These are phyloP conservation scores for Pseudogymnoascus sp. DNA, from an alignment of 2,329 filamentous ascomycete genomes.

Conservation along the genomic window DNA sequence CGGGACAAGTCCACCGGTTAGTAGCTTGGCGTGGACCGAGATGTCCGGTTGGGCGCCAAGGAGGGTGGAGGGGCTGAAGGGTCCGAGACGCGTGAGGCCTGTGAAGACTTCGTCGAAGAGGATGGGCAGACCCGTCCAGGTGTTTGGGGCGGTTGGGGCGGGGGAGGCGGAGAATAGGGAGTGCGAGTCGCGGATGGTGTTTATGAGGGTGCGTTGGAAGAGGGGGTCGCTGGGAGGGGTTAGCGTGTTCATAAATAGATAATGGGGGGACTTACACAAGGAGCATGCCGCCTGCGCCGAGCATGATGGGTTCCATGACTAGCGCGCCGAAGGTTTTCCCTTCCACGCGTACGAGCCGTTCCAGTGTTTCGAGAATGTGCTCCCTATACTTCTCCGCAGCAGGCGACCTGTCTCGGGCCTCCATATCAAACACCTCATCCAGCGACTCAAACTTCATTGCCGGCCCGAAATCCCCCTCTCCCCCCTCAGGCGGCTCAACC, in stretches of 20 bases:
- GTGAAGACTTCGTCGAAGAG: constrained; percentile 87
- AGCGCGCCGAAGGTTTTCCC: constrained; percentile 68
- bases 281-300: constrained; percentile 79
- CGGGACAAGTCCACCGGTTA: constrained; percentile 74
- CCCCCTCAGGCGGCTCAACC: constrained; percentile 32
- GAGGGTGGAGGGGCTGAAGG: constrained; percentile 63
- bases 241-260: not conserved
- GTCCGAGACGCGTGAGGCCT: constrained; percentile 73
- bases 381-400: constrained; percentile 47
- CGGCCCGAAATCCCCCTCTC: constrained; percentile 16
- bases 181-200: constrained; percentile 54
- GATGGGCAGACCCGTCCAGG: constrained; percentile 70
- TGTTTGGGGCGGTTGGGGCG: constrained; percentile 16
- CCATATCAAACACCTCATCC: constrained; percentile 53
- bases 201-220: constrained; percentile 66
- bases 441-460: constrained; percentile 33
- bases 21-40: constrained; percentile 72
- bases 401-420: constrained; percentile 38
- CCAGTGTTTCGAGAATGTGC: constrained; percentile 51
- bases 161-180: constrained; percentile 42
- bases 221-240: constrained; percentile 59
- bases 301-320: constrained; percentile 71
- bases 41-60: constrained; percentile 65
- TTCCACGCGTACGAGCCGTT: constrained; percentile 43
- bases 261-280: constrained; percentile 52